phyloP scores from a whole-genome alignment of 1,139 yeast genomes.

The Geotrichum histeridarum region DNA sequence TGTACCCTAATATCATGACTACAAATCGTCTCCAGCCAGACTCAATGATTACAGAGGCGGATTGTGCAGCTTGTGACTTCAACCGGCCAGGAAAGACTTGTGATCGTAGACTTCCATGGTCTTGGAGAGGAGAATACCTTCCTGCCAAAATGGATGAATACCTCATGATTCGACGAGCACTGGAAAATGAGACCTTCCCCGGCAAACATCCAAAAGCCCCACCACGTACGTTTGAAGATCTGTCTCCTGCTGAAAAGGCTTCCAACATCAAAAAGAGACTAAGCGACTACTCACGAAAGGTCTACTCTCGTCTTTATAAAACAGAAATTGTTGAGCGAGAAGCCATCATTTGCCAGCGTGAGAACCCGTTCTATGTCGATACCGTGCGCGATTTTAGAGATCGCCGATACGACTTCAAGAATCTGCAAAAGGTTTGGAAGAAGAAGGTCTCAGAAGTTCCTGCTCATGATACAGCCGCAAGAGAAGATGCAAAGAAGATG shows the following conservation, averaged over 20 bases:
- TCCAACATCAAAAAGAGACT: slow-evolving; percentile 67
- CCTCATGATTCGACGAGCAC: slow-evolving; percentile 77
- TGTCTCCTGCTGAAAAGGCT: slow-evolving; percentile 76
- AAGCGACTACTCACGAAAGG: slow-evolving; percentile 80
- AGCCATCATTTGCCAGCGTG: slow-evolving; percentile 94
- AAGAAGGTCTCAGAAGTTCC: slow-evolving; percentile 61
- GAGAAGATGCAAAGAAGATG: slow-evolving; percentile 89
- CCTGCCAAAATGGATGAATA: slow-evolving; percentile 93
- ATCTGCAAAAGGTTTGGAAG: slow-evolving; percentile 91
- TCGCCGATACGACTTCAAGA: slow-evolving; percentile 92
- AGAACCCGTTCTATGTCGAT: slow-evolving; percentile 92
- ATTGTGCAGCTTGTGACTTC: slow-evolving; percentile 96
- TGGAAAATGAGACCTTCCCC: slow-evolving; percentile 76
- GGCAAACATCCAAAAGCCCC: slow-evolving; percentile 44
- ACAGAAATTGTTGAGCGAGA: slow-evolving; percentile 85
- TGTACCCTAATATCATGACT: slow-evolving; percentile 99
- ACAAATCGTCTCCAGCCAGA: slow-evolving; percentile 97
- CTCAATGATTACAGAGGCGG: slow-evolving; percentile 91
- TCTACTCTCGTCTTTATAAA: slow-evolving; percentile 72
- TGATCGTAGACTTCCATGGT: slow-evolving; percentile 89
- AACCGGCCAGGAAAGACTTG: slow-evolving; percentile 92
- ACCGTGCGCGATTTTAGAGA: slow-evolving; percentile 94
- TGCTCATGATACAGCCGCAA: slow-evolving; percentile 51
- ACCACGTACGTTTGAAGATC: slow-evolving; percentile 55
- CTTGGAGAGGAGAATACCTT: slow-evolving; percentile 95